phyloP scores from a whole-genome alignment of 495 filamentous ascomycete genomes.

The Penicilliopsis zonata region DNA sequence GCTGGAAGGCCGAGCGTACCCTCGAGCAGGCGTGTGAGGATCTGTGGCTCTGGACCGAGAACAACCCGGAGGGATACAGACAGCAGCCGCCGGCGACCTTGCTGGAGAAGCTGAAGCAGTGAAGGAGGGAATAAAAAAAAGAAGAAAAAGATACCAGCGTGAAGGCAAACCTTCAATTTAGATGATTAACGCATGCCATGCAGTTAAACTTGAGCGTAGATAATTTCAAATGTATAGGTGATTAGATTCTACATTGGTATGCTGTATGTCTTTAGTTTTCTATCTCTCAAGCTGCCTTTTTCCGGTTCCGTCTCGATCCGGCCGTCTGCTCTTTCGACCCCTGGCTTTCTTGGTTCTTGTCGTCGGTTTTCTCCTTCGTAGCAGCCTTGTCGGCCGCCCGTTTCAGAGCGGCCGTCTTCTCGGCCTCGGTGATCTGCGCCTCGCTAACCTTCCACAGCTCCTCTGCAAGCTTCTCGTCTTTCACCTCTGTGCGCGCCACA shows the following conservation, averaged over 20 bases:
- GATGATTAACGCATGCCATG: too few species aligned
- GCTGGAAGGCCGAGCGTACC: constrained; percentile 83
- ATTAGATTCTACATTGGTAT: too few species aligned
- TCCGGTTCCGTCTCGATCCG: constrained; percentile 35
- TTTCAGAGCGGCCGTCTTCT: constrained; percentile 64
- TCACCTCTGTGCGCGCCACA: constrained; percentile 59
- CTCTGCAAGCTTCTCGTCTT: constrained; percentile 66
- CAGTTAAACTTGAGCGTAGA: too few species aligned
- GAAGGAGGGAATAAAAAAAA: too few species aligned
- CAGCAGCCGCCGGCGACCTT: constrained; percentile 81
- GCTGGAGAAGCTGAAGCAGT: constrained; percentile 57
- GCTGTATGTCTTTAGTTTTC: too few species aligned
- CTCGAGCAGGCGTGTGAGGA: constrained; percentile 90
- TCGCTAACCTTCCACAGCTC: constrained; percentile 82
- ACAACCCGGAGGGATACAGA: constrained; percentile 91
- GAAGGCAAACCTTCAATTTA: too few species aligned
- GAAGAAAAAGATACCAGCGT: too few species aligned
- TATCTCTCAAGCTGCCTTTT: constrained; percentile 5
- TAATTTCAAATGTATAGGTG: too few species aligned
- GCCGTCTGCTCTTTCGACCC: constrained; percentile 21
- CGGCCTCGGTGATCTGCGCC: constrained; percentile 66
- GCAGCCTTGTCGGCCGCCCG: constrained; percentile 60
- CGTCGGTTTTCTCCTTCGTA: constrained; percentile 36
- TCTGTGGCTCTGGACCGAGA: constrained; percentile 89
- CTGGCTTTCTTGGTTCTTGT: constrained; percentile 24